Base-by-base conservation (phyloP, 306 rosid genomes). In the Ochetophila trinervis region DNA sequence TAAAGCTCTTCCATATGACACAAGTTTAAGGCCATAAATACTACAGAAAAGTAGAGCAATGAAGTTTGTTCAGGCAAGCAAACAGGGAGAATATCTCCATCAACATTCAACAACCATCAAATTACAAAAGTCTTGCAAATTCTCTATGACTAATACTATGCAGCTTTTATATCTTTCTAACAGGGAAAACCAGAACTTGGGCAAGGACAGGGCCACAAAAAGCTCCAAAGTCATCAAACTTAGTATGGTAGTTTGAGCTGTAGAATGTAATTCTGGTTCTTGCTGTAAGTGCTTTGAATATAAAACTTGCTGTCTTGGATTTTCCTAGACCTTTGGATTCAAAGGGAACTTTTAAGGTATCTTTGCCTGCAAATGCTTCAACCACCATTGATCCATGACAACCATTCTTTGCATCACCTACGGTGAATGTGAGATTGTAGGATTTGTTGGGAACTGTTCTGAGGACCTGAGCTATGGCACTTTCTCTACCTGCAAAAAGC, bases 331-430 rank as follows among this genome's bases (percentile, higher is more conserved):
- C n/a, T n/a, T n/a, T n/a, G n/a, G n/a, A n/a, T n/a, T n/a, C n/a
- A n/a, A n/a, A n/a, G n/a, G n/a, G n/a, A n/a, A n/a, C n/a, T n/a
- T n/a, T n/a, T n/a, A n/a, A n/a, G n/a, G n/a, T n/a, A n/a, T n/a
- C n/a, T n/a, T n/a, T n/a, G n/a, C n/a, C n/a, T n/a, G n/a, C n/a
- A n/a, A n/a, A n/a, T n/a, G n/a, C n/a, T n/a, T 93, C 97, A 24
- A 92, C 85, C 90, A 86, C 66, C 99, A 93, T 93, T 2, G 96
- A 83, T 59, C 99, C 99, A 4, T 88, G 96, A 60, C 97, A 93
- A 24, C 96, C 97, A 47, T 93, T 93, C 73, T 67, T 90, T 16
- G 95, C 96, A 5, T 93, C 99, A 1, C 97, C 99, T 9, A 93
- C 56, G 0, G 83, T 44, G 73, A 93, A 93, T n/a, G 81, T 67